phyloP scores from a whole-genome alignment of 306 rosid species.

The Trichosanthes cucumerina region DNA sequence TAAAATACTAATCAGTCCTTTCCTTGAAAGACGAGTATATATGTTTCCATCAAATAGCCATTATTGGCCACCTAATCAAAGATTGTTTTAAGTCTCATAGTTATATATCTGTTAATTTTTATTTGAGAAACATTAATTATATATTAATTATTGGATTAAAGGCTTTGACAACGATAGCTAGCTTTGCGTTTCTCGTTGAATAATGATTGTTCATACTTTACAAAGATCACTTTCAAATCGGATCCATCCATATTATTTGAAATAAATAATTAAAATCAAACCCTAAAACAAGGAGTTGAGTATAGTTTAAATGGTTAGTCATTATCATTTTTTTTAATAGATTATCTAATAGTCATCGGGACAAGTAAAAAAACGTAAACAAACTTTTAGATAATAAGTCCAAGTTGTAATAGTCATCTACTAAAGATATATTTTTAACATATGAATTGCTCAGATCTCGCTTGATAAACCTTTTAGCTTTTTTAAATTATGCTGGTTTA shows the following conservation, averaged over 20 bases:
- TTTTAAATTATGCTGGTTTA: too few species aligned
- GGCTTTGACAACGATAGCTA: neutral
- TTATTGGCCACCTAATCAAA: slow-evolving; percentile 5
- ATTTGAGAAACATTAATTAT: neutral
- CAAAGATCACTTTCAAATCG: neutral
- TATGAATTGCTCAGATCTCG: neutral
- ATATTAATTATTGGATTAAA: neutral
- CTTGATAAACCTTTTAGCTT: too few species aligned
- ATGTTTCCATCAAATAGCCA: slow-evolving; percentile 6
- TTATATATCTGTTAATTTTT: neutral
- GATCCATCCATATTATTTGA: neutral
- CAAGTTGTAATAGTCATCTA: neutral
- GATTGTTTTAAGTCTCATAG: neutral
- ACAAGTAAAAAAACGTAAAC: neutral
- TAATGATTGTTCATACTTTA: neutral
- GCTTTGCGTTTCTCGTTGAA: neutral
- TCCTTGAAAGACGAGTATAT: slow-evolving; percentile 5
- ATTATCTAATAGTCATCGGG: neutral
- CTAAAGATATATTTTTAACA: neutral
- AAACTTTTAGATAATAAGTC: neutral
- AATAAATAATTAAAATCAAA: neutral
- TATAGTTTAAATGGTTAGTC: neutral
- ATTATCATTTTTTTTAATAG: neutral
- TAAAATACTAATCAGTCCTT: neutral
- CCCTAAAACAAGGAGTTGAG: neutral